These are phyloP conservation scores for Neonectria sp. DNA, from an alignment of 2,329 filamentous ascomycete genomes.

Conservation along the genomic window DNA sequence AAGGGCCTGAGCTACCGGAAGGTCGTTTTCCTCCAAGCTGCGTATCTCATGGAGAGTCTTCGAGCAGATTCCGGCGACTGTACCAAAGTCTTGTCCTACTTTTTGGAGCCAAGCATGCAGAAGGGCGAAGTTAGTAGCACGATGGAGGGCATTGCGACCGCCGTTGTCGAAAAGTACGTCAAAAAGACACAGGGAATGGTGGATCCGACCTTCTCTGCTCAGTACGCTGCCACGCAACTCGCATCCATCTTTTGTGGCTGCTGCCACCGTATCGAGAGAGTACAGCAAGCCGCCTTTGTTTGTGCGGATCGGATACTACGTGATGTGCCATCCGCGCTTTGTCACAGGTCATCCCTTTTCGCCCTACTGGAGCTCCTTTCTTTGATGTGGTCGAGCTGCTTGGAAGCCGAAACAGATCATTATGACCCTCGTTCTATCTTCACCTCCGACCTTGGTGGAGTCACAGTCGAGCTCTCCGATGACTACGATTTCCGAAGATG, in stretches of 20 bases:
- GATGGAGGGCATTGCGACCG: conserved; percentile 76
- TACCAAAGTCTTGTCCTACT: conserved; percentile 91
- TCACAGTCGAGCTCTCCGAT: conserved; percentile 93
- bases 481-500: conserved; percentile 86
- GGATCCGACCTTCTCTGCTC: conserved; percentile 86
- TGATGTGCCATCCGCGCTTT: conserved; percentile 90
- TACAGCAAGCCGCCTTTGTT: conserved; percentile 87
- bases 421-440: conserved; percentile 91
- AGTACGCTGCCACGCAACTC: conserved; percentile 90
- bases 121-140: conserved; percentile 73
- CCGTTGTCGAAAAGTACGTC: conserved; percentile 85
- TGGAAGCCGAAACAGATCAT: conserved; percentile 94
- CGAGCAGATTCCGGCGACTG: conserved; percentile 91
- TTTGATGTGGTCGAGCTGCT: conserved; percentile 94
- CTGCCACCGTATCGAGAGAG: conserved; percentile 92
- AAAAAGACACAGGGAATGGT: conserved; percentile 79
- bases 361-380: conserved; percentile 92
- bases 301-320: conserved; percentile 90
- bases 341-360: conserved; percentile 91
- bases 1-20: conserved; percentile 89
- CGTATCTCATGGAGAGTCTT: conserved; percentile 89
- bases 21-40: conserved; percentile 91
- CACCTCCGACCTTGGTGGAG: conserved; percentile 81
- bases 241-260: conserved; percentile 88
- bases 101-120: conserved; percentile 90